Base-by-base conservation (phyloP, 73 alveolate genomes). In the Blepharisma stoltei region DNA sequence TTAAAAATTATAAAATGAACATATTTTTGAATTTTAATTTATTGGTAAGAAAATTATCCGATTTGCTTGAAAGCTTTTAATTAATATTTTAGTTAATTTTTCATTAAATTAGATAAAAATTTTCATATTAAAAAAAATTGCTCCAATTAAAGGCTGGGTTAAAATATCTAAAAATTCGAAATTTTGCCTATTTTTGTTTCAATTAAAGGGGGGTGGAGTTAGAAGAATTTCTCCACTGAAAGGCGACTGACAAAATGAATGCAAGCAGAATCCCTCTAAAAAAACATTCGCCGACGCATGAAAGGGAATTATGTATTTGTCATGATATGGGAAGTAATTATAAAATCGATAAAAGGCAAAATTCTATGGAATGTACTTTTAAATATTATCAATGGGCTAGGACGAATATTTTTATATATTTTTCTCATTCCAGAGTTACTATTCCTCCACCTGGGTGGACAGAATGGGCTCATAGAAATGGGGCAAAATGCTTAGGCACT, bases 381-480 rank as follows among this genome's bases (percentile, higher is more conserved):
- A 75, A 86, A 44, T 86, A 76, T 68, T 54, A 70, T 21, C 84
- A 86, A 41, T 86, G 89, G 89, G n/a, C 25, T 25, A 37, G 70
- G 77, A 81, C 85, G 1, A 89, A 81, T 69, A 44, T 70, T 11
- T 86, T 86, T 71, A 75, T 86, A 7, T 86, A 66, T 60, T 86
- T 86, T 55, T 87, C 89, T n/a, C 93, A 86, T 73, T 38, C 48
- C 37, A 54, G 84, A 21, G 84, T 86, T 6, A 76, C 87, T 5
- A 25, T 86, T 7, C 93, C 93, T n/a, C 87, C 89, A n/a, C 84
- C 86, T 6, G 68, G 80, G n/a, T 81, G 79, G 80, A 70, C 48
- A 38, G 83, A 81, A 27, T 27, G 43, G 6, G 92, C 89, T 7
- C 92, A 85, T 53, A 80, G 54, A 27, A 38, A 55, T 44, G 93